A percentile compares a stretch with the other conserved stretches of the same genome.
Conservation (phyloP, 768 basidiomycete species). For the Hirschioporus abietinus region DNA sequence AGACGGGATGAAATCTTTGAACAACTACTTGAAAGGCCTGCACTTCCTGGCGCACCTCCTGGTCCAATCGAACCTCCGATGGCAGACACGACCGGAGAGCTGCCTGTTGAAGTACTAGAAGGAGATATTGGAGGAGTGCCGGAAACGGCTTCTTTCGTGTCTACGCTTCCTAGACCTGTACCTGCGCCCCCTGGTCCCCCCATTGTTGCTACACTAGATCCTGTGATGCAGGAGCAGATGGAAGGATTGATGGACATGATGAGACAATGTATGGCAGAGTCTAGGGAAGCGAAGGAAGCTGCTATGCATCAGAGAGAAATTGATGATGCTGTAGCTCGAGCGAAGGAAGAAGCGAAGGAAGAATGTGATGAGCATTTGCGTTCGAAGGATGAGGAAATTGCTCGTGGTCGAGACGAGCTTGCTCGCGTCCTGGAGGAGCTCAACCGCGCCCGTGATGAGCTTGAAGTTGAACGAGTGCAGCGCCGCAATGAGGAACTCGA, state of each 20-base stretch:
- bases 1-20: slow-evolving; percentile 40
- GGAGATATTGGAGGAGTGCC: background rate
- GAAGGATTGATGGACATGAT: background rate
- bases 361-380: slow-evolving; percentile 38
- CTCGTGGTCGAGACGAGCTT: slow-evolving; percentile 28
- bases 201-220: background rate
- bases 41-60: slow-evolving; percentile 10
- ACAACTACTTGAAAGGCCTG: slow-evolving; percentile 19
- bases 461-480: slow-evolving; percentile 58
- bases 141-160: background rate
- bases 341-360: slow-evolving; percentile 43
- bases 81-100: background rate
- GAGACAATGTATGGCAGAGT: slow-evolving; percentile 12
- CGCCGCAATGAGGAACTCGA: slow-evolving; percentile 57
- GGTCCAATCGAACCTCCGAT: background rate
- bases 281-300: slow-evolving; percentile 15
- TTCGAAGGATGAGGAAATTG: background rate
- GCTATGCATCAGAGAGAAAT: slow-evolving; percentile 14
- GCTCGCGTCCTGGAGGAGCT: slow-evolving; percentile 60
- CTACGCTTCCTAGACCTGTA: background rate
- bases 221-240: slow-evolving; percentile 6
- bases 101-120: slow-evolving; percentile 7
- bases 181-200: too few species aligned
- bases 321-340: slow-evolving; percentile 11
- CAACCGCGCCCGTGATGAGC: slow-evolving; percentile 46